Base-by-base conservation (phyloP, 352 stramenopile species). In the Sclerospora graminicola region DNA sequence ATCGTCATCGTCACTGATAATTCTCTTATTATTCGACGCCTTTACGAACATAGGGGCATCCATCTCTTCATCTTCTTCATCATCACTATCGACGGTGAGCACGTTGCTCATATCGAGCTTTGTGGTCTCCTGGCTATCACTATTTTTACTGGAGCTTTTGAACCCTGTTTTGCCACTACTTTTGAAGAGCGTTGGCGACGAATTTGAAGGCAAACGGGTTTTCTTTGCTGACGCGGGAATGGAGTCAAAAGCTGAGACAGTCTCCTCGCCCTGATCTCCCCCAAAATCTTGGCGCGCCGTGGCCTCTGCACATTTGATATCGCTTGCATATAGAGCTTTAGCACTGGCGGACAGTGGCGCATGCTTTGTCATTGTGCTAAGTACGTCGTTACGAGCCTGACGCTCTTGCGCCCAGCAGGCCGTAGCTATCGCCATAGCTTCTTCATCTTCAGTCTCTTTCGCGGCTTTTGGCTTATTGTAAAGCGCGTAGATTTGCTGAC, bases 1-100 rank as follows among this genome's bases (percentile, higher is more conserved):
- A 26, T 85, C 72, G 4, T 84, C 71, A 19, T 87, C 77, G 24
- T 86, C 75, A 40, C 66, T 82, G 33, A 84, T 83, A 14, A 88
- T 55, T 27, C 73, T 66, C 38, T 82, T 83, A 41, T 46, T 54
- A 4, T 38, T 52, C 8, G 41, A 45, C 1, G 52, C 47, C 37
- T 82, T 79, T 9, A 91, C 74, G 61, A 91, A 91, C 41, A 69
- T 58, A 7, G 74, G 77, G 1, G 62, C 63, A 18, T 80, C 74
- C 5, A 56, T 66, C 14, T 84, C 69, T 26, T 78, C 67, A 8
- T 80, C 72, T 7, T 70, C 64, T 4, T 80, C 68, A 10, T 80
- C 65, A 39, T 85, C 75, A 38, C 76, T 88, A 41, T 88, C 74
- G 5, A 89, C 58, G 1, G 69, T 75, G 6, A 85, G 57, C 27